phyloP scores from a whole-genome alignment of 73 alveolate species.

The Urostyla sp. region DNA sequence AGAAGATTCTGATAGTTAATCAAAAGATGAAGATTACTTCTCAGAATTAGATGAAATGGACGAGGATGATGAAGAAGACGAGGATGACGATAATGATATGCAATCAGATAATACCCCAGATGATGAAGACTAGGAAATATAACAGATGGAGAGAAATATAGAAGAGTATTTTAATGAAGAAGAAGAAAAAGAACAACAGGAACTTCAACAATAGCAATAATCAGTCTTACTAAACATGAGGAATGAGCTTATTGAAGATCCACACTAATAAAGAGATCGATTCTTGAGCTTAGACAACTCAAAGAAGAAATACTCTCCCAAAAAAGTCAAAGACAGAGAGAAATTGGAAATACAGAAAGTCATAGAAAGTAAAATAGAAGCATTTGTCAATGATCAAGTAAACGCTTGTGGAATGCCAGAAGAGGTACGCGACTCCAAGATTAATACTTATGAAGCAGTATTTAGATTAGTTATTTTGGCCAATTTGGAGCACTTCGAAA shows the following conservation, averaged over 20 bases:
- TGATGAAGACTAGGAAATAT: neutral
- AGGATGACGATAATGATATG: neutral
- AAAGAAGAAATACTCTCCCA: neutral
- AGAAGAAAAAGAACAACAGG: slow-evolving; percentile 2
- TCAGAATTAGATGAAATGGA: neutral
- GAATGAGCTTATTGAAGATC: neutral
- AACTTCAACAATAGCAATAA: neutral
- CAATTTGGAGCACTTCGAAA: no score
- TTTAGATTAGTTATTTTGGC: slow-evolving; percentile 17
- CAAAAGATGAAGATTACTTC: neutral
- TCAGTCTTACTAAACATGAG: neutral
- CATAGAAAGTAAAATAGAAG: neutral
- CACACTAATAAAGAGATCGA: neutral
- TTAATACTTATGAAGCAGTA: slow-evolving; percentile 28
- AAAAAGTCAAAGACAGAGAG: neutral
- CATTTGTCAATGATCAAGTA: neutral
- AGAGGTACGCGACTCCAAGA: slow-evolving; percentile 1
- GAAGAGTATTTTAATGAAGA: neutral
- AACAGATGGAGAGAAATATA: neutral
- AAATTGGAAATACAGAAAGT: neutral
- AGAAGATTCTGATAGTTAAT: neutral
- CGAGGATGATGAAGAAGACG: slow-evolving; percentile 48
- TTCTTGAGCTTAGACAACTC: slow-evolving; percentile 27
- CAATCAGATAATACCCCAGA: neutral
- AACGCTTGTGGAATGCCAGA: neutral